Conservation (phyloP, 306 rosid species). For the Quercus rubra region DNA sequence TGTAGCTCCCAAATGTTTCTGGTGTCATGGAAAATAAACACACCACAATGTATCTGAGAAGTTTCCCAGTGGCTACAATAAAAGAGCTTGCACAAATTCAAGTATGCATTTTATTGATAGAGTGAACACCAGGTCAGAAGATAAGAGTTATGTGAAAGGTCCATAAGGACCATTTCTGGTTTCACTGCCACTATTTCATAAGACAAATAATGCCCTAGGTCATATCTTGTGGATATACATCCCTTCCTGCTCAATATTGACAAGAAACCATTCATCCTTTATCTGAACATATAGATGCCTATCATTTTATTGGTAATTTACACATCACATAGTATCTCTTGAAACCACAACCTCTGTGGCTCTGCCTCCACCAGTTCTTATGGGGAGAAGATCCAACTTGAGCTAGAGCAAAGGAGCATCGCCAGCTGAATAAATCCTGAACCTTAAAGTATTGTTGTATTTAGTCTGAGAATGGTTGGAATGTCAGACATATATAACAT, state of each 20-base stretch:
- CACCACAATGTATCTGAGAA: background rate
- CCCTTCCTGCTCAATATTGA: background rate
- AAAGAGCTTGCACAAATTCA: background rate
- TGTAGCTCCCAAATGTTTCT: background rate
- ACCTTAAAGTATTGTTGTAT: background rate
- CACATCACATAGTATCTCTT: background rate
- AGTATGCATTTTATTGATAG: background rate
- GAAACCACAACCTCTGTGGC: background rate
- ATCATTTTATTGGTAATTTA: too few species aligned
- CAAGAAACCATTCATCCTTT: background rate
- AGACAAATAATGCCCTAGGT: background rate
- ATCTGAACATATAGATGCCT: background rate
- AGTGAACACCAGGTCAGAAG: too few species aligned
- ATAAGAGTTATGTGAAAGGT: background rate
- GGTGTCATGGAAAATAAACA: background rate
- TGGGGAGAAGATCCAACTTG: background rate
- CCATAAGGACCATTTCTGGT: background rate
- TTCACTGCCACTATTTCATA: background rate
- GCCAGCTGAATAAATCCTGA: background rate
- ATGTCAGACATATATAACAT: background rate
- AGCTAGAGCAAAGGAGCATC: background rate
- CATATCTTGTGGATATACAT: background rate
- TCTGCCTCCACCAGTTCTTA: background rate
- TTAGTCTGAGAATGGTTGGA: background rate
- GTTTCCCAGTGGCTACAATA: background rate